Evolutionary conservation across 2,329 filamentous ascomycete species (phyloP), one percentile per base, ranked within the genome.

Genomic region (Microdochium trichocladiopsis): DNA sequence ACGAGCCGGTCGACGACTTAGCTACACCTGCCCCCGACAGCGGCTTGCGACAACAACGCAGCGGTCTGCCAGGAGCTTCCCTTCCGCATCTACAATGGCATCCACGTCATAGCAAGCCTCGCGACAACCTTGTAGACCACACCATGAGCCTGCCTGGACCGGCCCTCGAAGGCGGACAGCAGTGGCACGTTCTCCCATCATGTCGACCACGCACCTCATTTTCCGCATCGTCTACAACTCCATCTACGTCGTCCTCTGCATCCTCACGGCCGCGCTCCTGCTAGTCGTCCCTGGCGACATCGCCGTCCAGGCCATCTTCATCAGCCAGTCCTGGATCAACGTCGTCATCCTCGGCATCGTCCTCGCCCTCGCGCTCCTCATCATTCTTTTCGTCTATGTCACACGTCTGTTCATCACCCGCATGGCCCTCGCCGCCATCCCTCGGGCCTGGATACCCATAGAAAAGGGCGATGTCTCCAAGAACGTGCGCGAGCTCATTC

Each of bases 401-500:
- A 82, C 84, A 51, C 80, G 94, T n/a, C 80, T 96, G 21, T 96
- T 93, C 70, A 89, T 93, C 51, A 95, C 90, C 63, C 84, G 89
- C 56, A 87, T 80, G 47, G 84, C 88, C 9, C 78, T 97, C 9
- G 82, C 85, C 18, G 85, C 83, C 3, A 96, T 99, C 54, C 94
- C 94, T 1, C 94, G 93, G 67, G 75, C 82, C 51, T 95, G 89
- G 80, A 81, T 96, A 16, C 92, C 92, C 0, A 78, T 96, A 56
- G 90, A 94, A 60, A 88, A 90, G 65, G 88, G 87, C 57, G 91
- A 96, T 65, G 81, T 96, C 47, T 82, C 80, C 47, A 85, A 83
- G 58, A 78, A 79, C 52, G 90, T 96, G 37, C 78, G 88, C 62
- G 80, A 83, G 58, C 83, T 95, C 72, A 87, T 99, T 53, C 78